These are phyloP conservation scores for Crithidia thermophila DNA, from an alignment of 208 protist species.

Conservation along the genomic window DNA sequence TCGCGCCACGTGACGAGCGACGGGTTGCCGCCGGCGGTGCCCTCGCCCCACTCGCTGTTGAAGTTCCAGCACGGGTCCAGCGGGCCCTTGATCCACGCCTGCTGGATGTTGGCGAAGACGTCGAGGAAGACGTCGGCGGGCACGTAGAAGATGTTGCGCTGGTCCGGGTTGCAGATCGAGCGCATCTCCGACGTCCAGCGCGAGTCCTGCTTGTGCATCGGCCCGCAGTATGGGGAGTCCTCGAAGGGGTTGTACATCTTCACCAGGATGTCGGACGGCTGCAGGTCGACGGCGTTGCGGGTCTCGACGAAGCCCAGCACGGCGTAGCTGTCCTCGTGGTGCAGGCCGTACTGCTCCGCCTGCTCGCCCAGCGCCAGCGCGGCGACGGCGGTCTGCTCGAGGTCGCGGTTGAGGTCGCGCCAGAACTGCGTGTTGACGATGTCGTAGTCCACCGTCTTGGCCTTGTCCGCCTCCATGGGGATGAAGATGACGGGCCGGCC, in stretches of 20 bases:
- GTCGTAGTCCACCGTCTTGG: slow-evolving; percentile 46
- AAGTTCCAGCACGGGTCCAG: slow-evolving; percentile 52
- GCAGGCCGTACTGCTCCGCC: slow-evolving; percentile 49
- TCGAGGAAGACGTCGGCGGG: slow-evolving; percentile 56
- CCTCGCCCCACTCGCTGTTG: slow-evolving; percentile 75
- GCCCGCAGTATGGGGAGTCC: slow-evolving; percentile 56
- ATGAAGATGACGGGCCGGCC: slow-evolving; percentile 57
- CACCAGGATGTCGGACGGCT: slow-evolving; percentile 59
- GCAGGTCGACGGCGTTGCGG: slow-evolving; percentile 40
- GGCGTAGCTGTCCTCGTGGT: slow-evolving; percentile 60
- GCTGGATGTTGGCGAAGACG: slow-evolving; percentile 54
- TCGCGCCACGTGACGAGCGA: slow-evolving; percentile 66
- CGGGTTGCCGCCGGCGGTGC: slow-evolving; percentile 66
- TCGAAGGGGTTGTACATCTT: slow-evolving; percentile 79
- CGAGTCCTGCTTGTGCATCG: slow-evolving; percentile 61
- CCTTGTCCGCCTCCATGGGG: slow-evolving; percentile 45
- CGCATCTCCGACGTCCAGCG: slow-evolving; percentile 57
- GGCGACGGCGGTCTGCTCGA: slow-evolving; percentile 47
- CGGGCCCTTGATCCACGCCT: slow-evolving; percentile 43
- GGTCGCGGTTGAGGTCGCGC: slow-evolving; percentile 42
- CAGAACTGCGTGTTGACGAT: slow-evolving; percentile 68
- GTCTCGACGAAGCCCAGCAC: slow-evolving; percentile 57
- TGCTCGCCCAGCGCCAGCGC: slow-evolving; percentile 49
- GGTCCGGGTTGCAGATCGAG: slow-evolving; percentile 37
- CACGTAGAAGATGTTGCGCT: slow-evolving; percentile 67